Conservation (phyloP, 1,284 basidiomycete species). For the Tremellales sp. region DNA sequence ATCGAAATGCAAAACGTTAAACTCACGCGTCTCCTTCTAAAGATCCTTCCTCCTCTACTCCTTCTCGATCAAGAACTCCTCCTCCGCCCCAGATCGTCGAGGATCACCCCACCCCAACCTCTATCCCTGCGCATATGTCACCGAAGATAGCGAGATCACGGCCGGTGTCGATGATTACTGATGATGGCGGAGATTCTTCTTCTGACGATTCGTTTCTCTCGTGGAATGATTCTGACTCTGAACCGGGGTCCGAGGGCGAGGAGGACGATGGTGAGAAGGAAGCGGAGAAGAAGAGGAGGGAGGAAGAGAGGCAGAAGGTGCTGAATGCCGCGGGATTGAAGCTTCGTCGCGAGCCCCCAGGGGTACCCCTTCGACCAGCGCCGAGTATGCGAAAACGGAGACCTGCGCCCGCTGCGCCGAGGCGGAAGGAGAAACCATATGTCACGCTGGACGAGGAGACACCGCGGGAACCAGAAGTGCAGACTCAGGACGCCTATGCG, state of each 20-base stretch:
- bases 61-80: neutral
- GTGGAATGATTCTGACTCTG: conserved; percentile 37
- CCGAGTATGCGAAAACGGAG: conserved; percentile 18
- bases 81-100: neutral
- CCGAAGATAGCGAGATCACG: conserved; percentile 8
- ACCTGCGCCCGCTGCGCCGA: conserved; percentile 27
- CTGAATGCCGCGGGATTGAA: conserved; percentile 83
- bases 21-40: neutral
- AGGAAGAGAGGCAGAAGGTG: conserved; percentile 71
- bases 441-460: neutral
- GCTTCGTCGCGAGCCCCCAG: conserved; percentile 50
- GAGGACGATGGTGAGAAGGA: conserved; percentile 54
- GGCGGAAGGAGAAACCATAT: conserved; percentile 12
- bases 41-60: neutral
- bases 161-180: conserved; percentile 10
- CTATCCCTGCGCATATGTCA: neutral
- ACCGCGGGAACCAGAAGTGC: conserved; percentile 6
- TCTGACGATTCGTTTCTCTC: conserved; percentile 38
- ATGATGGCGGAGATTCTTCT: conserved; percentile 33
- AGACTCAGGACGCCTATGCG: conserved; percentile 83
- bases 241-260: too few species aligned
- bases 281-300: conserved; percentile 62
- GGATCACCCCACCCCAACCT: neutral
- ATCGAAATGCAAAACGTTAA: conserved; percentile 10
- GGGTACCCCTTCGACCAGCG: conserved; percentile 16